A percentile compares a stretch with the other conserved stretches of the same genome.
Evolutionary conservation across 257 asterid species (phyloP).

Genomic region (Catharanthus roseus): DNA sequence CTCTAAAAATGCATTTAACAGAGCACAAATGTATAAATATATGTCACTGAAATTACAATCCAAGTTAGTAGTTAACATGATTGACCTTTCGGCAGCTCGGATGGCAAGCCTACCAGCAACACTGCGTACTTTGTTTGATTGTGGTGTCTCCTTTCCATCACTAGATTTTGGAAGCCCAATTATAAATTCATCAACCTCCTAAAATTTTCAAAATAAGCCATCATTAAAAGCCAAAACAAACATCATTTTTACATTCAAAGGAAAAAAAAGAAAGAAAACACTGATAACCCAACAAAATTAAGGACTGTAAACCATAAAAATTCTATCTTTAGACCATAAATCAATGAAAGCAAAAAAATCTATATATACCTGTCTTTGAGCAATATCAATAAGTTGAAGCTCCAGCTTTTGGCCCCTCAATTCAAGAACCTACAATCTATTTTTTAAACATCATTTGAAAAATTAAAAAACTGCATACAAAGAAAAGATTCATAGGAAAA

Average conservation of each 20-base stretch:
- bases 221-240: not conserved
- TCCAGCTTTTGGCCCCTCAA: constrained; percentile 82
- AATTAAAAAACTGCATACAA: not conserved
- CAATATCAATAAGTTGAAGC: constrained; percentile 69
- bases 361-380: constrained; percentile 56
- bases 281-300: too few relatives aligned
- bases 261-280: not conserved
- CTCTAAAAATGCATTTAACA: not conserved
- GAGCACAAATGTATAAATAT: not conserved
- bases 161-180: constrained; percentile 74
- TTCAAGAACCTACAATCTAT: constrained; percentile 60
- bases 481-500: not conserved
- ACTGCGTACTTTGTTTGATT: constrained; percentile 85
- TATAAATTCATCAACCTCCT: constrained; percentile 97
- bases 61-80: not conserved
- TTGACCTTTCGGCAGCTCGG: constrained; percentile 86
- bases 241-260: not conserved
- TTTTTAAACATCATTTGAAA: constrained; percentile 6
- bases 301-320: not conserved
- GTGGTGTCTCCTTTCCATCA: constrained; percentile 77
- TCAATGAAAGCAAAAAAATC: not conserved
- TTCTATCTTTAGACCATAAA: not conserved
- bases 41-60: not conserved
- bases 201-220: constrained; percentile 10
- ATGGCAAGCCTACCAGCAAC: constrained; percentile 86